Evolutionary conservation across 805 yeast species (phyloP), one percentile per base, ranked within the genome.

Genomic region (Sungouiella blattae): DNA sequence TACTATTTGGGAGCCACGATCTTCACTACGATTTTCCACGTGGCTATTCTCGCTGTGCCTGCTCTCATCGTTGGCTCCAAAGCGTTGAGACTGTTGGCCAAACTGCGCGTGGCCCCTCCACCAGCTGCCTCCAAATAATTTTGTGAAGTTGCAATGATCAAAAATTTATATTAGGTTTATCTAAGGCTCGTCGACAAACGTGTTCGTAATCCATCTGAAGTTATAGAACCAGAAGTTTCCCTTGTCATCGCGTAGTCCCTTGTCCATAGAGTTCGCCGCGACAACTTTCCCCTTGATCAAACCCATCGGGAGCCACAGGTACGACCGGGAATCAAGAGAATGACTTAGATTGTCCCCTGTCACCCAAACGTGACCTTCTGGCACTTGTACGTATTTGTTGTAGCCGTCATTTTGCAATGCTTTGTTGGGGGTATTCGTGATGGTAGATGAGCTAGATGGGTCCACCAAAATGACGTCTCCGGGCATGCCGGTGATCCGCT

Each of bases 341-440:
- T 82, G 87, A 18, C 87, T 74, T 38, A 91, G 60, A 53, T 93
- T 93, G 53, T 93, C 99, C 2, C 99, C 99, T 0, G 97, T 87
- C 3, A 89, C 82, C 98, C 98, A 93, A 31, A 87, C 85, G 60
- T 93, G 98, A 2, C 98, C 98, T 46, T 80, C 77, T 1, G 98
- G 98, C 0, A 93, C 89, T 37, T 66, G 69, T 6, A 91, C 79
- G 57, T 69, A 87, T 37, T 76, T 73, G 51, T 75, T 69, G 44
- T 54, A 68, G 6, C 71, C 73, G 41, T 69, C 73, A 36, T 67
- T 55, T 18, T 43, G 47, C 1, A 52, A 40, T 5, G 47, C 43
- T 31, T 58, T 57, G 2, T 47, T 26, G 2, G 59, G 49, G 6
- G 55, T 44, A 37, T 63, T 58, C 6, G 72, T 62, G 21, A 75